phyloP scores from a whole-genome alignment of 108 stramenopile genomes.

The Bacterosira constricta region DNA sequence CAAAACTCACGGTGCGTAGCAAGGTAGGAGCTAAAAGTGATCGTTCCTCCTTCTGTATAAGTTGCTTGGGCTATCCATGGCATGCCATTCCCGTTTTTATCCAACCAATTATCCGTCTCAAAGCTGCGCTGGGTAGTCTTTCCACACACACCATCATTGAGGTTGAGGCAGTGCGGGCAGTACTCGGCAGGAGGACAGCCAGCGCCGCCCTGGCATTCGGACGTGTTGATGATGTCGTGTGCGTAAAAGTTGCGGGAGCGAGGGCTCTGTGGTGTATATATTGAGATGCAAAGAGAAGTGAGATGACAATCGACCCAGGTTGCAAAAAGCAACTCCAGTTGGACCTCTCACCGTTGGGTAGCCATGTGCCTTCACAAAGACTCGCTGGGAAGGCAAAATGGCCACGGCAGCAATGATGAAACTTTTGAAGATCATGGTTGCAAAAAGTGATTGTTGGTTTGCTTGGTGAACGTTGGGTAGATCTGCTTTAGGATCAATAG shows the following conservation, averaged over 20 bases:
- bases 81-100: constrained; percentile 23
- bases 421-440: too few species aligned
- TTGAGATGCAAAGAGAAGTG: too few species aligned
- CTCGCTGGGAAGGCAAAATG: too few species aligned
- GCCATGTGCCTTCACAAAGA: too few species aligned
- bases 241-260: constrained; percentile 16
- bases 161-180: constrained; percentile 40
- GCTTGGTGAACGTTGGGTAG: too few species aligned
- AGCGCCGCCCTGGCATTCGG: background rate
- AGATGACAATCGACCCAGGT: too few species aligned
- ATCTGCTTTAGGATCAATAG: too few species aligned
- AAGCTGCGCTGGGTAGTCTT: background rate
- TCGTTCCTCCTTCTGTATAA: constrained; percentile 27
- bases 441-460: too few species aligned
- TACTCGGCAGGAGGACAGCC: constrained; percentile 40
- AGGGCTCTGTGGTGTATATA: too few species aligned
- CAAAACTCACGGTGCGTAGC: constrained; percentile 20
- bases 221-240: background rate
- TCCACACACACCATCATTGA: constrained; percentile 27
- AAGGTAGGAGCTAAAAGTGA: constrained; percentile 12
- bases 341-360: too few species aligned
- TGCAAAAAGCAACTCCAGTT: too few species aligned
- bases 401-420: too few species aligned
- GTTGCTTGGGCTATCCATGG: constrained; percentile 23
- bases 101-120: constrained; percentile 15